These are phyloP conservation scores for Neovahlkampfia damariscottae DNA, from an alignment of 78 protist genomes.

Conservation along the genomic window DNA sequence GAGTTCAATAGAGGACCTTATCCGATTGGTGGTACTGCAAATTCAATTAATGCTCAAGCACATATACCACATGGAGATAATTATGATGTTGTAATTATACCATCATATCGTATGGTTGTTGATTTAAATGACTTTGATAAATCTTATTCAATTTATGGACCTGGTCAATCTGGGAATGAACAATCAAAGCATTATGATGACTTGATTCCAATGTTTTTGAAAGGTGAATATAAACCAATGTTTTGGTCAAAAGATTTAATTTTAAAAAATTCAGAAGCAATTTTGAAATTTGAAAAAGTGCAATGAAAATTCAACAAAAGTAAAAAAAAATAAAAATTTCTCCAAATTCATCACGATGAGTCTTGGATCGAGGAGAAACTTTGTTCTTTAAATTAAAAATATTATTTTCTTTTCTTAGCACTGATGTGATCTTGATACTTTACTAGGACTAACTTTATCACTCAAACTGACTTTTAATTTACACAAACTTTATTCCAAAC, in stretches of 20 bases:
- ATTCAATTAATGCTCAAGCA: not conserved
- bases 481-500: too few species aligned
- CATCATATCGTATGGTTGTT: not conserved
- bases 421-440: too few species aligned
- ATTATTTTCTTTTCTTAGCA: too few species aligned
- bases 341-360: too few species aligned
- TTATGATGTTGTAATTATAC: not conserved
- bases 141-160: not conserved
- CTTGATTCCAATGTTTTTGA: not conserved
- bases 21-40: not conserved
- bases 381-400: too few species aligned
- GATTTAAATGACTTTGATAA: not conserved
- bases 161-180: not conserved
- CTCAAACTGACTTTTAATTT: too few species aligned
- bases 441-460: too few species aligned
- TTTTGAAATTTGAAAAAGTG: not conserved
- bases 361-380: too few species aligned
- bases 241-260: not conserved
- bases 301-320: too few species aligned
- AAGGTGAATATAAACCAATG: not conserved
- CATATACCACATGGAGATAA: not conserved
- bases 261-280: not conserved
- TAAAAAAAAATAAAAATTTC: too few species aligned
- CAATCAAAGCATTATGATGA: not conserved
- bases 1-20: not conserved